These are phyloP conservation scores for Ramalina peruviana DNA, from an alignment of 495 filamentous ascomycete genomes.

Conservation along the genomic window DNA sequence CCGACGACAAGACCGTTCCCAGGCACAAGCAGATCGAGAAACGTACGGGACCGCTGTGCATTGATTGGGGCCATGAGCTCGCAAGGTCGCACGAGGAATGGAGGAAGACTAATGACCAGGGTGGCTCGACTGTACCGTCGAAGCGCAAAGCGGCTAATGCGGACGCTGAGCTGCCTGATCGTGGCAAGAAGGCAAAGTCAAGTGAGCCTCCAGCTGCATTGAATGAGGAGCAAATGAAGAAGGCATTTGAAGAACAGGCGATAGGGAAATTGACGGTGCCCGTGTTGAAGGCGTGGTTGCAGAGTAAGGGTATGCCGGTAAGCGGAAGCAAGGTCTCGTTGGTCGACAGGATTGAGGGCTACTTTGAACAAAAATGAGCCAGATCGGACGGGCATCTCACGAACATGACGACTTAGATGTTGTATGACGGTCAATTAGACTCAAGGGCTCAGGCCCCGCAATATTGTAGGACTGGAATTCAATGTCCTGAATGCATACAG, in stretches of 20 bases:
- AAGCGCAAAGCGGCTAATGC: slow-evolving; percentile 32
- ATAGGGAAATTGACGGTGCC: slow-evolving; percentile 57
- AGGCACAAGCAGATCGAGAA: slow-evolving; percentile 78
- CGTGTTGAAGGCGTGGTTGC: slow-evolving; percentile 54
- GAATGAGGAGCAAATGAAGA: slow-evolving; percentile 46
- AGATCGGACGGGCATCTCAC: too few species aligned
- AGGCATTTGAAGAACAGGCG: slow-evolving; percentile 40
- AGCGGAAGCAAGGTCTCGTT: slow-evolving; percentile 64
- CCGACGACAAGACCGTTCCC: slow-evolving; percentile 74
- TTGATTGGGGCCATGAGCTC: slow-evolving; percentile 60
- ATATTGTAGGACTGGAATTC: too few species aligned
- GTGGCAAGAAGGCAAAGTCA: slow-evolving; percentile 36
- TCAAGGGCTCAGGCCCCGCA: too few species aligned
- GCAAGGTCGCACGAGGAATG: slow-evolving; percentile 36
- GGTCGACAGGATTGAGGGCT: slow-evolving; percentile 63
- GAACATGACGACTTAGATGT: too few species aligned
- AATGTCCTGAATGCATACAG: too few species aligned
- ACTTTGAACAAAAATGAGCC: slow-evolving; percentile 44
- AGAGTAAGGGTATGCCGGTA: slow-evolving; percentile 42
- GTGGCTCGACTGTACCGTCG: slow-evolving; percentile 23
- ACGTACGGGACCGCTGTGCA: slow-evolving; percentile 61
- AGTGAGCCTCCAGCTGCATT: slow-evolving; percentile 18
- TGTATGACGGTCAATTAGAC: too few species aligned
- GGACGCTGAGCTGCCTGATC: slow-evolving; percentile 14
- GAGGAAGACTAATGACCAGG: slow-evolving; percentile 23